These are phyloP conservation scores for Inga laurina DNA, from an alignment of 306 rosid species.

Conservation along the genomic window DNA sequence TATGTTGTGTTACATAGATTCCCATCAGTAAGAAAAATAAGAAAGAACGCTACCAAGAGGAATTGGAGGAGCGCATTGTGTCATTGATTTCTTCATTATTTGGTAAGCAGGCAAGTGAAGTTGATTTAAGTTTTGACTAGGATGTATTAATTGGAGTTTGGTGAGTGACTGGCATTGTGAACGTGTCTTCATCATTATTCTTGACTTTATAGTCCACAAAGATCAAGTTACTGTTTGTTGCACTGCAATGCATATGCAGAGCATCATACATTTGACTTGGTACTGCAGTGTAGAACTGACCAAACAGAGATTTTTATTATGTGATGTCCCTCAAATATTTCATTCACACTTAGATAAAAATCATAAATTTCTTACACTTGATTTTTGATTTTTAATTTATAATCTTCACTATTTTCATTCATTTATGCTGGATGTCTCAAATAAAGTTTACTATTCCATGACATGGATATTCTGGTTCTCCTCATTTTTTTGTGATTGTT, in stretches of 20 bases:
- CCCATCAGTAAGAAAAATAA: conserved; percentile 78
- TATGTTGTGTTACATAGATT: conserved; percentile 49
- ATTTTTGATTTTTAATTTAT: background rate
- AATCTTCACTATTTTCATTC: background rate
- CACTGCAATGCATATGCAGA: conserved; percentile 5
- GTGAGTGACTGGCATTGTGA: background rate
- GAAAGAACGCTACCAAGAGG: conserved; percentile 90
- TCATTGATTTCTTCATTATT: conserved; percentile 87
- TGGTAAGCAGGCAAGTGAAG: conserved; percentile 84
- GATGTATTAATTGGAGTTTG: conserved; percentile 11
- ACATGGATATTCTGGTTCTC: background rate
- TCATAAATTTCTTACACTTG: background rate
- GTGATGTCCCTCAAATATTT: background rate
- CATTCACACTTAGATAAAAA: background rate
- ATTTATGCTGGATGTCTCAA: background rate
- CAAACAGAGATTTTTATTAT: background rate
- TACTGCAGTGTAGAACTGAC: background rate
- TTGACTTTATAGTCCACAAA: background rate
- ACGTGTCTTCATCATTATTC: background rate
- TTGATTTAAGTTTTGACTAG: conserved; percentile 36
- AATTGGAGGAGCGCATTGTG: conserved; percentile 86
- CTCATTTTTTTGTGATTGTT: background rate
- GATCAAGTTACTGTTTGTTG: conserved; percentile 6
- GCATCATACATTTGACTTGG: conserved; percentile 9
- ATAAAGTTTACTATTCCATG: background rate